A percentile compares a stretch with the other conserved stretches of the same genome.
Evolutionary conservation across 2,329 filamentous ascomycete genomes (phyloP).

Genomic region (Ophiocordyceps robertsii): DNA sequence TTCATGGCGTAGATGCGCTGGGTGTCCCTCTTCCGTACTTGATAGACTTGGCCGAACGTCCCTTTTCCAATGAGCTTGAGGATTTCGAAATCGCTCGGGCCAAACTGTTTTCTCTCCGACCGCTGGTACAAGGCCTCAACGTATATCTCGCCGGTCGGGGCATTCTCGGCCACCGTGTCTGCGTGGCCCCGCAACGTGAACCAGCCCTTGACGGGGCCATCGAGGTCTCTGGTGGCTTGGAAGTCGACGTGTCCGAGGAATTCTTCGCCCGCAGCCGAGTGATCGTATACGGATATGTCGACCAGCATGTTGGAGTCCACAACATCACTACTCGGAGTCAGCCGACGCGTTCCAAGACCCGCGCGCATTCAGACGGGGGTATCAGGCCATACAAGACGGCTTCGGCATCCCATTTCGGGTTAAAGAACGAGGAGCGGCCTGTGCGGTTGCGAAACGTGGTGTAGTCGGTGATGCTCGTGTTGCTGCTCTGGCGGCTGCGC

Average conservation of each 20-base stretch:
- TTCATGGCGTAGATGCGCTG: slow-evolving; percentile 98
- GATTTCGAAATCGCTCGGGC: slow-evolving; percentile 91
- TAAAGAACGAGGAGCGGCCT: slow-evolving; percentile 47
- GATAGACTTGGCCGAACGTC: slow-evolving; percentile 96
- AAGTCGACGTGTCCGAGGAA: slow-evolving; percentile 87
- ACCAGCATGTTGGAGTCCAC: slow-evolving; percentile 83
- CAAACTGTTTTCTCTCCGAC: slow-evolving; percentile 80
- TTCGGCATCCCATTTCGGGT: slow-evolving; percentile 91
- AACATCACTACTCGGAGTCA: slow-evolving; percentile 54
- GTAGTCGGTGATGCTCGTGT: slow-evolving; percentile 67
- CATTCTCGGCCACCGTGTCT: slow-evolving; percentile 57
- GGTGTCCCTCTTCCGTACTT: slow-evolving; percentile 95
- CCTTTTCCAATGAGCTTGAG: slow-evolving; percentile 94
- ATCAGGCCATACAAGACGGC: slow-evolving; percentile 68
- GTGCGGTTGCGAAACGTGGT: slow-evolving; percentile 46
- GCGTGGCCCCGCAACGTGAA: slow-evolving; percentile 65
- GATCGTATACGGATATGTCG: slow-evolving; percentile 89
- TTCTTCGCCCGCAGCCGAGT: slow-evolving; percentile 63
- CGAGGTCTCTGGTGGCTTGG: slow-evolving; percentile 50
- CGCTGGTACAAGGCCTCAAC: slow-evolving; percentile 78
- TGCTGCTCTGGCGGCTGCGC: slow-evolving; percentile 92
- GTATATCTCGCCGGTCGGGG: slow-evolving; percentile 76
- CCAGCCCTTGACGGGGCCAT: slow-evolving; percentile 70
- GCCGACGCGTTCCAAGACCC: not conserved
- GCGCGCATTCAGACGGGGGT: not conserved